These are phyloP conservation scores for Nicotiana benthamiana DNA, from an alignment of 257 asterid species.

Conservation along the genomic window DNA sequence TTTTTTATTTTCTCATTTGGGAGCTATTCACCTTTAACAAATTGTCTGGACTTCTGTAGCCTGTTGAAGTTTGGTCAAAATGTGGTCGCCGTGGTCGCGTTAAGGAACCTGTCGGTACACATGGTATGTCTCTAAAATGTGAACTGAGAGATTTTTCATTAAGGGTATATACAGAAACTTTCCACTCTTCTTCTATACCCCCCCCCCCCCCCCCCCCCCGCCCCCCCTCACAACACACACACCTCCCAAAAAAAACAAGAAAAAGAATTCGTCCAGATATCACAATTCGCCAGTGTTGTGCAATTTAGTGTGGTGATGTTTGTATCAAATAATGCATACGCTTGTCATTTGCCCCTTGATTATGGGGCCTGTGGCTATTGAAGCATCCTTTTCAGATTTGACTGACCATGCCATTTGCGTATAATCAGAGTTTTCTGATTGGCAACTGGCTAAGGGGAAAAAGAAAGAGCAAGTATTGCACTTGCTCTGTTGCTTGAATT, in stretches of 20 bases:
- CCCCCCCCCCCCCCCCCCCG: background rate
- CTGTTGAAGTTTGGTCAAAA: slow-evolving; percentile 89
- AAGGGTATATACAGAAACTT: background rate
- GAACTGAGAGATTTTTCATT: background rate
- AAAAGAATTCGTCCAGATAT: background rate
- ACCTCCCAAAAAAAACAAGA: background rate
- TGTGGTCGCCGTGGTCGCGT: slow-evolving; percentile 93
- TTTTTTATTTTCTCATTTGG: background rate
- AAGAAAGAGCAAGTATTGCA: background rate
- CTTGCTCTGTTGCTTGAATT: background rate
- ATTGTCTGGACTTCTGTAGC: slow-evolving; percentile 39
- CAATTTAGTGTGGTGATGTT: background rate
- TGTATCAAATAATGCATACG: background rate
- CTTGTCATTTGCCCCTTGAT: background rate
- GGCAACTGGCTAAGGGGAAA: too few species aligned
- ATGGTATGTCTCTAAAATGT: slow-evolving; percentile 44
- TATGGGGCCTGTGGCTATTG: background rate
- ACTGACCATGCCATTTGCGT: too few species aligned
- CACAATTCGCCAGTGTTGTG: background rate
- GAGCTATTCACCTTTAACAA: background rate
- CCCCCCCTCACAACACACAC: too few species aligned
- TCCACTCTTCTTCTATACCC: too few species aligned
- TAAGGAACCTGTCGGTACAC: slow-evolving; percentile 97
- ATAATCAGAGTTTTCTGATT: too few species aligned
- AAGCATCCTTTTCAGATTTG: background rate